Evolutionary conservation across 2,329 filamentous ascomycete genomes (phyloP), one percentile per base, ranked within the genome.

Genomic region (Chrysosphaeria jannelii): DNA sequence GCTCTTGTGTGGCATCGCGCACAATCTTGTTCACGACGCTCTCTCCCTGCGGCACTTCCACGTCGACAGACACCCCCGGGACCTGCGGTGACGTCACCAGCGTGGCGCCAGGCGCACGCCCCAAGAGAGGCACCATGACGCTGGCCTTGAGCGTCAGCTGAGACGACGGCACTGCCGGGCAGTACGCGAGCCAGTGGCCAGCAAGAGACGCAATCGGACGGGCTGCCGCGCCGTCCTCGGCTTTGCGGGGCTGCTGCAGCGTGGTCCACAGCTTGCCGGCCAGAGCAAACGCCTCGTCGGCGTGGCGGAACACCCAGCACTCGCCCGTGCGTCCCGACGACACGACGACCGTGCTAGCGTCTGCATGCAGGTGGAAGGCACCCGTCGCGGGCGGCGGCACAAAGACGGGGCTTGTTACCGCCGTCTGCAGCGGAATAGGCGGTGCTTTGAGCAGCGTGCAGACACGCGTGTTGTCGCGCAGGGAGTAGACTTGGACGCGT

Each of bases 251-350:
- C 31, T 63, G 57, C 37, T 85, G 74, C 14, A 90, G 50, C 21
- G 65, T 67, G 1, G 85, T 91, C 85, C 85, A 97, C 10, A 88
- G 48, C 45, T 97, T 97, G 11, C 69, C 79, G 26, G 85, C 51
- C 35, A 78, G 91, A 18, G 44, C 49, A 39, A 56, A 67, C 10
- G 42, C 37, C 21, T 46, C 32, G 12, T 45, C 44, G 2, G 41
- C 37, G 30, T 64, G 57, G 6, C 52, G 47, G 34, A 57, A 93
- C 6, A 90, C 49, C 53, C 71, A 90, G 21, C 81, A 65, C 44
- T 93, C 81, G 8, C 81, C 81, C 23, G 75, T 90, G 12, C 55
- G 46, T 3, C 76, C 78, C 23, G 78, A 91, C 25, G 70, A 62
- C 15, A 91, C 50, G 3, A 67, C 53, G 18, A 91, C 38, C 34